Evolutionary conservation across 352 stramenopile species (phyloP).

Genomic region (Globisporangium okanoganense): DNA sequence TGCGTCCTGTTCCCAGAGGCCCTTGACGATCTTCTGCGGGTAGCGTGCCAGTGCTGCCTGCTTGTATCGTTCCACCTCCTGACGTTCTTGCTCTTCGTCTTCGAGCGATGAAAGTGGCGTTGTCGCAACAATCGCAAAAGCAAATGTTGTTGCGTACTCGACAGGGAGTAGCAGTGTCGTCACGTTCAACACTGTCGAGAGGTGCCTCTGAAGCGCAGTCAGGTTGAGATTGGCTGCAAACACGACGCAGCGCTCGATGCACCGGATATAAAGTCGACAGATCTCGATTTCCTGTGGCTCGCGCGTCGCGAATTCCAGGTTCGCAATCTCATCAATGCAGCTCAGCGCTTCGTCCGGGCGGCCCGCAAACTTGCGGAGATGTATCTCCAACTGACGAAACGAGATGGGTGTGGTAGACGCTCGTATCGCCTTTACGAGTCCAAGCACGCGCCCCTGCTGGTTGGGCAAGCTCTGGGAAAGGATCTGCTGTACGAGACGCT

Average conservation of each 20-base stretch:
- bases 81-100: neutral
- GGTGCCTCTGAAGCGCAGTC: constrained; percentile 37
- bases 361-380: constrained; percentile 62
- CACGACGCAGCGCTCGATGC: constrained; percentile 54
- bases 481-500: constrained; percentile 44
- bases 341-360: constrained; percentile 63
- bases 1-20: constrained; percentile 57
- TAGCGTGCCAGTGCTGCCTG: constrained; percentile 34
- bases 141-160: neutral
- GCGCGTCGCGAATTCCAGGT: constrained; percentile 35
- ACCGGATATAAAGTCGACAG: constrained; percentile 30
- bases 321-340: constrained; percentile 55
- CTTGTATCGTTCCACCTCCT: constrained; percentile 23
- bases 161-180: constrained; percentile 2
- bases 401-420: constrained; percentile 59
- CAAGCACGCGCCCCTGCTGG: constrained; percentile 59
- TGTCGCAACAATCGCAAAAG: constrained; percentile 22
- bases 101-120: constrained; percentile 8
- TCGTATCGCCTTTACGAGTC: constrained; percentile 43
- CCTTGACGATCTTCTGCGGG: constrained; percentile 31
- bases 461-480: constrained; percentile 64
- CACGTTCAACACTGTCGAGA: constrained; percentile 32
- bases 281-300: constrained; percentile 47
- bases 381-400: constrained; percentile 71
- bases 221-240: constrained; percentile 58